Conservation (phyloP, 2,329 filamentous ascomycete species). For the Aureobasidium musti region DNA sequence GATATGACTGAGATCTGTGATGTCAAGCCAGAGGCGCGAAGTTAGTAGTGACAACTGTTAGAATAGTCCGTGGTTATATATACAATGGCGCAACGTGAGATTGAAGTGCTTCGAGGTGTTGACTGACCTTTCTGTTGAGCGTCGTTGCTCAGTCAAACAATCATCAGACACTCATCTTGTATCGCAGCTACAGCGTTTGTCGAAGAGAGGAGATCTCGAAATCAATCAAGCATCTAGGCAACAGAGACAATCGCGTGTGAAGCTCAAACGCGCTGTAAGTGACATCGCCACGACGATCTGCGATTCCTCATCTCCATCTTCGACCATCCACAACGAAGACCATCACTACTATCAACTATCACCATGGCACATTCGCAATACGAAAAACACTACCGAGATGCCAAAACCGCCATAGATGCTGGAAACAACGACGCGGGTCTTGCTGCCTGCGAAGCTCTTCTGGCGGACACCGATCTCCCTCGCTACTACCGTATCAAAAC, state of each 20-base stretch:
- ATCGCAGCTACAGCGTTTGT: background rate
- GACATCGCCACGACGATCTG: background rate
- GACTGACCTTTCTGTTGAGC: background rate
- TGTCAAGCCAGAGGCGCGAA: background rate
- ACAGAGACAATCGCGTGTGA: slow-evolving; percentile 10
- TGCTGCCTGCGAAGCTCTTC: background rate
- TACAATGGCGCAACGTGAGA: background rate
- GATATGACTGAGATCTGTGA: background rate
- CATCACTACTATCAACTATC: background rate
- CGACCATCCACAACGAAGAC: background rate
- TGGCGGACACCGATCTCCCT: slow-evolving; percentile 15
- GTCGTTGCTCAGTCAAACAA: background rate
- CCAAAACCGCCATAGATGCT: background rate
- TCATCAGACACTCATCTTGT: background rate
- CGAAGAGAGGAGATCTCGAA: background rate
- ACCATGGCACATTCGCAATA: background rate
- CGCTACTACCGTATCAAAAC: slow-evolving; percentile 26
- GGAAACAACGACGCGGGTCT: background rate
- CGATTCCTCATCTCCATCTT: background rate
- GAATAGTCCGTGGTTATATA: background rate
- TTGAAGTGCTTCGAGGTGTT: background rate
- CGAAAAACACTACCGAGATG: background rate
- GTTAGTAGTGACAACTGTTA: background rate
- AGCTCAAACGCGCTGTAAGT: background rate
- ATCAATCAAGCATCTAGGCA: background rate